phyloP scores from a whole-genome alignment of 2,329 filamentous ascomycete species.

The Sclerotinia nivalis region DNA sequence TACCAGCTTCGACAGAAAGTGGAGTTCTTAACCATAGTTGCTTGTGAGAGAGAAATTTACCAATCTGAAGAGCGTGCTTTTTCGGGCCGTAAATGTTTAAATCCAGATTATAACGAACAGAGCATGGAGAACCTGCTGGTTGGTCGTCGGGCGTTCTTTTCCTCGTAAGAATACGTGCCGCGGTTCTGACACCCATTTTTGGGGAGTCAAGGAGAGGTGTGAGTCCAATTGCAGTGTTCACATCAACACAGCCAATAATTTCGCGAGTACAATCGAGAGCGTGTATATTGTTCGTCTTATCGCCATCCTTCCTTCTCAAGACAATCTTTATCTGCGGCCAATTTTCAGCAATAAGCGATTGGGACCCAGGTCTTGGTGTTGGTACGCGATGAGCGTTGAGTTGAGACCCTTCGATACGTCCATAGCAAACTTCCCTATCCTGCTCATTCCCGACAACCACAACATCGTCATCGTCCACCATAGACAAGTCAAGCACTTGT shows the following conservation, averaged over 20 bases:
- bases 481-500: slow-evolving; percentile 48
- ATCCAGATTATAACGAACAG: slow-evolving; percentile 62
- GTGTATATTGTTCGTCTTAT: slow-evolving; percentile 62
- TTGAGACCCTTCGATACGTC: slow-evolving; percentile 67
- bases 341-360: slow-evolving; percentile 56
- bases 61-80: slow-evolving; percentile 64
- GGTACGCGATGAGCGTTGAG: slow-evolving; percentile 70
- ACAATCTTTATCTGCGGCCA: slow-evolving; percentile 77
- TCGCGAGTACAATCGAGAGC: slow-evolving; percentile 70
- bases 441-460: slow-evolving; percentile 59
- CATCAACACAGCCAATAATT: slow-evolving; percentile 76
- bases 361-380: slow-evolving; percentile 62
- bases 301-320: slow-evolving; percentile 59
- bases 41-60: slow-evolving; percentile 64
- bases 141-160: slow-evolving; percentile 61
- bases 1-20: slow-evolving; percentile 64
- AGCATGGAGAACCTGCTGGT: slow-evolving; percentile 60
- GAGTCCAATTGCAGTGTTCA: slow-evolving; percentile 65
- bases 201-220: slow-evolving; percentile 69
- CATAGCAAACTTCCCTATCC: slow-evolving; percentile 77
- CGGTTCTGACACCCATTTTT: slow-evolving; percentile 63
- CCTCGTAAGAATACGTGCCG: slow-evolving; percentile 69
- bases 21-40: slow-evolving; percentile 69
- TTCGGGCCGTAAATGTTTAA: slow-evolving; percentile 79
- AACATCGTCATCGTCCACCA: slow-evolving; percentile 58